Percentiles rank a stretch among this genome's conserved stretches.
phyloP scores from a whole-genome alignment of 192 early-diverging fungal species.

The Backusella morwellensis region DNA sequence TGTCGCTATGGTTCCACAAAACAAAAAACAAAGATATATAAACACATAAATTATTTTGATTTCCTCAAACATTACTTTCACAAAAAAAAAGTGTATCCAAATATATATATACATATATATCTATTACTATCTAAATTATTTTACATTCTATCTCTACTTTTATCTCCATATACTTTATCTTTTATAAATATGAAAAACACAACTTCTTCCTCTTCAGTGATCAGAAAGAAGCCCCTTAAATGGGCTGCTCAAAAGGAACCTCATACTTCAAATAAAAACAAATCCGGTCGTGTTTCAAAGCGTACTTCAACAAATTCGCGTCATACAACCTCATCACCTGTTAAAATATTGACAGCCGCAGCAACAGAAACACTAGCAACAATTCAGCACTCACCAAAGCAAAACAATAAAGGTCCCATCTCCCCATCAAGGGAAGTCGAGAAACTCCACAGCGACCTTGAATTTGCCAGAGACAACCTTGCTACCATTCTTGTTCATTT shows the following conservation, averaged over 20 bases:
- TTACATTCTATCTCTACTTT: neutral
- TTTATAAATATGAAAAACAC: conserved; percentile 3
- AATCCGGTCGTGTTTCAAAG: conserved; percentile 2
- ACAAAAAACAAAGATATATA: neutral
- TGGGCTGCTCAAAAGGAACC: conserved; percentile 8
- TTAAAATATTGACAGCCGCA: neutral
- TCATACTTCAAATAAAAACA: neutral
- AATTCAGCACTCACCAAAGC: neutral
- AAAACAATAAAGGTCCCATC: neutral
- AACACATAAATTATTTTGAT: neutral
- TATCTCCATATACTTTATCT: neutral
- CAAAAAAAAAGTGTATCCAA: neutral
- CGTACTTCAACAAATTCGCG: neutral
- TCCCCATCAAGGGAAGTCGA: conserved; percentile 10
- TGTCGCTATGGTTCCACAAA: neutral
- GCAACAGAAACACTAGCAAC: neutral
- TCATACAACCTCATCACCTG: neutral
- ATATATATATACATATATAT: neutral
- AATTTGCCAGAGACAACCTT: conserved; percentile 27
- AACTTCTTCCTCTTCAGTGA: neutral
- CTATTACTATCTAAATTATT: neutral
- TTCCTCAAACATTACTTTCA: neutral
- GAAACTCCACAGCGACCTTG: conserved; percentile 26
- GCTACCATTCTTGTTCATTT: conserved; percentile 36
- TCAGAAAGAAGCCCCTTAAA: conserved; percentile 3